Percentiles rank a stretch among this genome's conserved stretches.
These are phyloP conservation scores for Crotalaria pallida DNA, from an alignment of 306 rosid genomes.

Conservation along the genomic window DNA sequence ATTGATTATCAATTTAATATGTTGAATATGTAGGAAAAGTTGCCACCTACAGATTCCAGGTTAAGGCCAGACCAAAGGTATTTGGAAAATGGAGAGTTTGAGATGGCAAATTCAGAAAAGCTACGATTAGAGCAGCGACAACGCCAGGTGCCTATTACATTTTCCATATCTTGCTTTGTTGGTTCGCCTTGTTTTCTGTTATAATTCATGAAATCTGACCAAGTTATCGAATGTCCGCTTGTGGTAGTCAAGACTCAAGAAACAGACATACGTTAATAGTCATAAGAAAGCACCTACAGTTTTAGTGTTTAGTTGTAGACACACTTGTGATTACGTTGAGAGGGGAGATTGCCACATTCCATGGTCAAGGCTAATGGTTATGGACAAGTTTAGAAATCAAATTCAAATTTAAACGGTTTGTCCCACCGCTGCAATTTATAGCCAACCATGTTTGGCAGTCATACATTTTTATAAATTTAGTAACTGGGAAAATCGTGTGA, in stretches of 20 bases:
- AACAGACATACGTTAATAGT: neutral
- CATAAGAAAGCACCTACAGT: neutral
- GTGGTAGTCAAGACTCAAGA: neutral
- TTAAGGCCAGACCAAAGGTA: constrained; percentile 95
- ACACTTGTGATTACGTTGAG: neutral
- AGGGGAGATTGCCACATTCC: neutral
- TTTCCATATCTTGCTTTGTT: neutral
- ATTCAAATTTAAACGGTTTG: neutral
- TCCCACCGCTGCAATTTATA: neutral
- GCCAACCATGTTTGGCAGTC: neutral
- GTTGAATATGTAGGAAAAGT: constrained; percentile 53
- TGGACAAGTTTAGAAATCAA: neutral
- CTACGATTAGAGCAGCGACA: constrained; percentile 93
- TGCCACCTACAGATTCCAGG: constrained; percentile 99
- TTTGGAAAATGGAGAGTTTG: constrained; percentile 95
- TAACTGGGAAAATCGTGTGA: neutral
- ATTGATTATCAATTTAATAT: constrained; percentile 10
- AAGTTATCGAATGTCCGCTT: neutral
- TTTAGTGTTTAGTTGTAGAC: neutral
- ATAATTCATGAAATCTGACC: neutral
- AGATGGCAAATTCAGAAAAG: constrained; percentile 95
- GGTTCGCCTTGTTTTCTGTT: neutral
- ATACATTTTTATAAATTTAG: neutral
- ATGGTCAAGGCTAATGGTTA: neutral
- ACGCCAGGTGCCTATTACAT: constrained; percentile 65